Evolutionary conservation across 768 basidiomycete species (phyloP).

Genomic region (Lentinus tigrinus): DNA sequence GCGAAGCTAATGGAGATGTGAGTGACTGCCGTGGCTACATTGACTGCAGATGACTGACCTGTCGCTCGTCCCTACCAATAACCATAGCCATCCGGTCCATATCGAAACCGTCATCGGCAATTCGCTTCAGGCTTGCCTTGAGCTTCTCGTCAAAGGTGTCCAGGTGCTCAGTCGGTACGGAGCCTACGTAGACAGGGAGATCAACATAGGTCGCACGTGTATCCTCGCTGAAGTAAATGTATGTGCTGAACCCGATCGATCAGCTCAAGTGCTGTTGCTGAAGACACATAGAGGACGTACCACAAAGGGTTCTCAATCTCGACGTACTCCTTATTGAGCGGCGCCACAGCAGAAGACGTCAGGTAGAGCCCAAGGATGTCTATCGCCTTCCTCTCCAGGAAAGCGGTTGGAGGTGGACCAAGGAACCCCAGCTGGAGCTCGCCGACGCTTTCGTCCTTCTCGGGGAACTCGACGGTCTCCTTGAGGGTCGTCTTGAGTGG

Average conservation of each 20-base stretch:
- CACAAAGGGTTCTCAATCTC: conserved; percentile 90
- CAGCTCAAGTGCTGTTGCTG: neutral
- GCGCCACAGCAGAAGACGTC: conserved; percentile 79
- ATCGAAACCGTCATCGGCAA: conserved; percentile 77
- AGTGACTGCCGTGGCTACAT: neutral
- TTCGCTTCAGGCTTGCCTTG: conserved; percentile 62
- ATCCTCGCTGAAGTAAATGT: conserved; percentile 82
- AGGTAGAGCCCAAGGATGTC: conserved; percentile 87
- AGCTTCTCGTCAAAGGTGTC: conserved; percentile 70
- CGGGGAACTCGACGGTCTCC: conserved; percentile 87
- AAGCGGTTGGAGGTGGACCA: conserved; percentile 73
- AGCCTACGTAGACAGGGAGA: conserved; percentile 76
- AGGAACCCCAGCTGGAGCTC: conserved; percentile 77
- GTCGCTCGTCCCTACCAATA: conserved; percentile 84
- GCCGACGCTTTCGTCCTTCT: conserved; percentile 93
- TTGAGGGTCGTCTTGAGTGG: conserved; percentile 52
- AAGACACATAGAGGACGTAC: conserved; percentile 37
- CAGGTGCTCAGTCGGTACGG: conserved; percentile 80
- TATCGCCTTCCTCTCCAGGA: conserved; percentile 77
- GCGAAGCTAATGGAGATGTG: conserved; percentile 53
- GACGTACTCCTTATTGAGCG: conserved; percentile 87
- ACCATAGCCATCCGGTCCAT: conserved; percentile 89
- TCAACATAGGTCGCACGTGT: conserved; percentile 69
- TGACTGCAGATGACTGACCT: conserved; percentile 43
- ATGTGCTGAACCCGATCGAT: conserved; percentile 51